These are phyloP conservation scores for Xylariaceae sp. DNA, from an alignment of 2,329 filamentous ascomycete species.

Conservation along the genomic window DNA sequence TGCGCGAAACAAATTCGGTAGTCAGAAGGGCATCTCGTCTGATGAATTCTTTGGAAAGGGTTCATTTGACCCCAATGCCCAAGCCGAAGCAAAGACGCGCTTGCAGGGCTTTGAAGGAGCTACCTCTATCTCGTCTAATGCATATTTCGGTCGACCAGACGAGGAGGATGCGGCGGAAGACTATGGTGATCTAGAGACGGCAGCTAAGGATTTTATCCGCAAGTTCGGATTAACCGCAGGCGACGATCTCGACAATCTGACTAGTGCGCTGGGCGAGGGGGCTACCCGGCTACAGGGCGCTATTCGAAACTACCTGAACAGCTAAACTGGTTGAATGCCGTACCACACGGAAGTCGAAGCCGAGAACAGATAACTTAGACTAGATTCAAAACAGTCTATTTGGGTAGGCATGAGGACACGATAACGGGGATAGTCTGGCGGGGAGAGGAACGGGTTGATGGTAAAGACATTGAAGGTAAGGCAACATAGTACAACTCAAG, in stretches of 20 bases:
- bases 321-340: slow-evolving; percentile 44
- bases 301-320: slow-evolving; percentile 68
- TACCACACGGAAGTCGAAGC: not conserved
- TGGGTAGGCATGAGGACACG: slow-evolving; percentile 11
- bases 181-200: slow-evolving; percentile 90
- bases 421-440: slow-evolving; percentile 4
- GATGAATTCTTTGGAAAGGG: slow-evolving; percentile 98
- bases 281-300: slow-evolving; percentile 82
- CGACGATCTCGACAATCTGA: slow-evolving; percentile 92
- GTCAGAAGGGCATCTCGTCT: slow-evolving; percentile 94
- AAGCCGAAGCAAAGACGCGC: slow-evolving; percentile 84
- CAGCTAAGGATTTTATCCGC: slow-evolving; percentile 93
- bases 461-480: slow-evolving; percentile 2
- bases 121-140: slow-evolving; percentile 90
- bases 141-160: slow-evolving; percentile 94
- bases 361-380: not conserved
- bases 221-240: slow-evolving; percentile 95
- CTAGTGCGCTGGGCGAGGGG: slow-evolving; percentile 82
- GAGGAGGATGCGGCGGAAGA: slow-evolving; percentile 74
- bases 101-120: slow-evolving; percentile 94
- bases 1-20: slow-evolving; percentile 85
- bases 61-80: slow-evolving; percentile 77
- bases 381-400: not conserved
- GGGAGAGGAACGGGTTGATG: slow-evolving; percentile 1
- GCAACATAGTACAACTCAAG: slow-evolving; percentile 2